Evolutionary conservation across 768 basidiomycete species (phyloP), one percentile per base, ranked within the genome.

Genomic region (Suillus fuscotomentosus): DNA sequence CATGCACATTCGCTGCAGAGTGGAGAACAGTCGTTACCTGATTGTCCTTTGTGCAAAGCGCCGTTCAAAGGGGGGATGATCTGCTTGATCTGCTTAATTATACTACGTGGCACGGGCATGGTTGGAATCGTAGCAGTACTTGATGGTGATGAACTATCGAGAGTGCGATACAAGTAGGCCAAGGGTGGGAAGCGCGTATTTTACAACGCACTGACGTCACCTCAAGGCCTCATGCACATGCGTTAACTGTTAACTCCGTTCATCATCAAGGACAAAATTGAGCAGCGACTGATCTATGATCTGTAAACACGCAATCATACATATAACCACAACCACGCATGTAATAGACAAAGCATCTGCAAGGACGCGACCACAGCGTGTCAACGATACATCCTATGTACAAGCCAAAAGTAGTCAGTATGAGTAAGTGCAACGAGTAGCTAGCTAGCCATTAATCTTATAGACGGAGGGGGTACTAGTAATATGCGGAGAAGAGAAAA

Each of bases 21-120:
- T 50, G 10, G 17, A 15, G 14, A 22, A 50, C 11, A 22, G 17
- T n/a, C 5, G 14, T 69, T 66, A 89, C 91, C 93, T 67, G 93
- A 95, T 79, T 98, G 96, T 36, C 97, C 97, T 74, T 99, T 99
- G 81, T 96, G 95, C 36, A 98, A 78, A 51, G 88, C 86, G 8
- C 89, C 88, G 69, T 95, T 88, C 36, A 99, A 83, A 50, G 97
- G 97, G 0, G 97, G 97, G 60, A 99, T 93, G 63, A 99, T 81
- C 67, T 86, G 83, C 72, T 88, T 90, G 63, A 96, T 83, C 72
- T 94, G 88, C 22, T 88, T 84, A 41, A 91, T 72, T 65, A 94
- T 77, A 34, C 78, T 72, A 67, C 83, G 86, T 55, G 88, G 81
- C 56, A 91, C 72, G 13, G 88, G 80, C 91, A 91, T 92, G 50